Conservation (phyloP, 306 rosid genomes). For the Cucumis sativus region DNA sequence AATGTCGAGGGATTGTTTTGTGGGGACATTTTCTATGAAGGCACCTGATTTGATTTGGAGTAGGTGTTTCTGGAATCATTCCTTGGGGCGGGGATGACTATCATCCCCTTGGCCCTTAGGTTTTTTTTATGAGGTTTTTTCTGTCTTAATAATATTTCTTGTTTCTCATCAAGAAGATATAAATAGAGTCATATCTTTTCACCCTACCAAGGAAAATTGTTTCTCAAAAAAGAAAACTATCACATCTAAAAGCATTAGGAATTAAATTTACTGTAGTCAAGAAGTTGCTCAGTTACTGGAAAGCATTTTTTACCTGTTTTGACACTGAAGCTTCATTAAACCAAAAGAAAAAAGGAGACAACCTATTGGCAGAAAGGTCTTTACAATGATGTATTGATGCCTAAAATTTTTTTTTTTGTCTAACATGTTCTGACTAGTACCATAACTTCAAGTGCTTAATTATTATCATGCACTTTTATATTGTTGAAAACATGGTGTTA, state of each 20-base stretch:
- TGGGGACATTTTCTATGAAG: background rate
- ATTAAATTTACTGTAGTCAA: background rate
- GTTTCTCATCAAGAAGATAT: background rate
- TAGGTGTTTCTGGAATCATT: too few relatives aligned
- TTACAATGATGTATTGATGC: background rate
- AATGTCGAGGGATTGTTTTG: background rate
- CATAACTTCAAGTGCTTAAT: background rate
- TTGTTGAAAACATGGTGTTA: background rate
- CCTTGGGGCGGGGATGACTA: too few relatives aligned
- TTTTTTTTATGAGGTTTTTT: too few relatives aligned
- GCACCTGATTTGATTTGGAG: background rate
- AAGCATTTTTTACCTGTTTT: background rate
- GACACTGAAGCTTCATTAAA: background rate
- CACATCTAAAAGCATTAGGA: background rate
- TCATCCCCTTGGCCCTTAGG: too few relatives aligned
- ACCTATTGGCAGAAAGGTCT: background rate
- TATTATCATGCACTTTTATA: background rate
- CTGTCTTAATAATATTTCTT: too few relatives aligned
- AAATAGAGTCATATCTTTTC: background rate
- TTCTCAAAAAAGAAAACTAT: background rate
- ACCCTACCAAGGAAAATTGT: background rate
- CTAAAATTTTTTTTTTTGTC: background rate
- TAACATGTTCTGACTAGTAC: background rate
- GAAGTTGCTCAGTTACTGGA: background rate
- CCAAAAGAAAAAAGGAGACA: background rate